phyloP scores from a whole-genome alignment of 768 basidiomycete genomes.

The Cystobasidium onofrii region DNA sequence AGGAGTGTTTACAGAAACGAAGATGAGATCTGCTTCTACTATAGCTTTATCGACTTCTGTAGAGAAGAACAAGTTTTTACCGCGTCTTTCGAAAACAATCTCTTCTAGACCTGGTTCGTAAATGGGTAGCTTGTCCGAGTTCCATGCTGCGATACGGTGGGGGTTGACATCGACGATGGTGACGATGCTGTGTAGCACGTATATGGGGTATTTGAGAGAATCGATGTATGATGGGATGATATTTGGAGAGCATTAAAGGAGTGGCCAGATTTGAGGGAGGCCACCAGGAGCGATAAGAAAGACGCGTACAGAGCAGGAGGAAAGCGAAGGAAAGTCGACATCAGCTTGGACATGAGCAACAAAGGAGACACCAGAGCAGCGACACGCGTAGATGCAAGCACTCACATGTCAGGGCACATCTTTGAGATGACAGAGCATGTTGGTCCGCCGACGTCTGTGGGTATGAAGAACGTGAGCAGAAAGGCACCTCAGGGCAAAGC shows the following conservation, averaged over 20 bases:
- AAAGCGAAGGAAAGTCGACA: neutral
- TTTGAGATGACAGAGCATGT: constrained; percentile 43
- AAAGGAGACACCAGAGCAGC: too few relatives aligned
- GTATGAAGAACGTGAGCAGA: neutral
- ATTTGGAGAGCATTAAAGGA: too few relatives aligned
- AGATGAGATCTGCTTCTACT: constrained; percentile 90
- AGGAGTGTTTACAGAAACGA: constrained; percentile 96
- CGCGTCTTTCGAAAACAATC: constrained; percentile 77
- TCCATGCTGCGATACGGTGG: constrained; percentile 92
- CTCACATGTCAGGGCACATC: constrained; percentile 40
- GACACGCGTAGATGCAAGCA: neutral
- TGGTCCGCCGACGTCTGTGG: constrained; percentile 40
- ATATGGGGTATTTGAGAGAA: neutral
- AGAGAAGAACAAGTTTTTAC: constrained; percentile 93
- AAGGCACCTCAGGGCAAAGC: neutral
- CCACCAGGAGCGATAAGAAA: too few relatives aligned
- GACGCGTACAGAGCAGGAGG: neutral
- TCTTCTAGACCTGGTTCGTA: constrained; percentile 94
- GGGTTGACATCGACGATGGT: constrained; percentile 98
- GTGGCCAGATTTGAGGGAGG: too few relatives aligned
- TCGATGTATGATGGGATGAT: too few relatives aligned
- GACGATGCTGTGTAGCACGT: constrained; percentile 56
- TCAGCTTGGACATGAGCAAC: too few relatives aligned
- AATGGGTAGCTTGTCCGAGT: constrained; percentile 70
- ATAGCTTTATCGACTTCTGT: constrained; percentile 81